A percentile compares a stretch with the other conserved stretches of the same genome.
These are phyloP conservation scores for Cladochytrium tenue DNA, from an alignment of 371 early-diverging fungal species.

Conservation along the genomic window DNA sequence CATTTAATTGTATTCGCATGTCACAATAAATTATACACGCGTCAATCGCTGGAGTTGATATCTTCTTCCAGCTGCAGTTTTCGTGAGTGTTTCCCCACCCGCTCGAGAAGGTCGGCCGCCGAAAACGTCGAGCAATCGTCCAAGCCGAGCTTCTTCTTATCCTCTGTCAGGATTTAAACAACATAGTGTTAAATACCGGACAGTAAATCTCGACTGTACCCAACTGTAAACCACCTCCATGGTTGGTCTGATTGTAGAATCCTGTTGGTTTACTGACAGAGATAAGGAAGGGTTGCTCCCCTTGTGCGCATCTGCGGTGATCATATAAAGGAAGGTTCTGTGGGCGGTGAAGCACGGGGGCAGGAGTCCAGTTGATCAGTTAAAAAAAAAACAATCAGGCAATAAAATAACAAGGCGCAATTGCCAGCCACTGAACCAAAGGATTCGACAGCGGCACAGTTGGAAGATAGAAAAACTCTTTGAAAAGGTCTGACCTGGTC, in stretches of 20 bases:
- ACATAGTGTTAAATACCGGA: not conserved
- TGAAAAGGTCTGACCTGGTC: too few relatives aligned
- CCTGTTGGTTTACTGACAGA: slow-evolving; percentile 15
- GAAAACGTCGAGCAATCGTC: slow-evolving; percentile 4
- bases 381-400: too few relatives aligned
- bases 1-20: too few relatives aligned
- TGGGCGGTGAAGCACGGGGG: too few relatives aligned
- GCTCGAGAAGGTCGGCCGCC: slow-evolving; percentile 15
- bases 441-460: too few relatives aligned
- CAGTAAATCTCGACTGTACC: not conserved
- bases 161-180: slow-evolving; percentile 7
- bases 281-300: slow-evolving; percentile 16
- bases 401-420: too few relatives aligned
- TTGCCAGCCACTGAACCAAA: too few relatives aligned
- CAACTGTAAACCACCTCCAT: slow-evolving; percentile 25
- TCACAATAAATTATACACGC: too few relatives aligned
- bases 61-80: slow-evolving; percentile 27
- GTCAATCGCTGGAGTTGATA: slow-evolving; percentile 8
- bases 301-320: slow-evolving; percentile 20
- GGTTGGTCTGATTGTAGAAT: slow-evolving; percentile 10
- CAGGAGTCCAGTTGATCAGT: too few relatives aligned
- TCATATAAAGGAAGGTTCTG: slow-evolving; percentile 20
- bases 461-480: too few relatives aligned
- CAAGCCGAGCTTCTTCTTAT: slow-evolving; percentile 16
- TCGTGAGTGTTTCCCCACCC: slow-evolving; percentile 18